Base-by-base conservation (phyloP, 2,329 filamentous ascomycete species). In the Xylogone sp. region DNA sequence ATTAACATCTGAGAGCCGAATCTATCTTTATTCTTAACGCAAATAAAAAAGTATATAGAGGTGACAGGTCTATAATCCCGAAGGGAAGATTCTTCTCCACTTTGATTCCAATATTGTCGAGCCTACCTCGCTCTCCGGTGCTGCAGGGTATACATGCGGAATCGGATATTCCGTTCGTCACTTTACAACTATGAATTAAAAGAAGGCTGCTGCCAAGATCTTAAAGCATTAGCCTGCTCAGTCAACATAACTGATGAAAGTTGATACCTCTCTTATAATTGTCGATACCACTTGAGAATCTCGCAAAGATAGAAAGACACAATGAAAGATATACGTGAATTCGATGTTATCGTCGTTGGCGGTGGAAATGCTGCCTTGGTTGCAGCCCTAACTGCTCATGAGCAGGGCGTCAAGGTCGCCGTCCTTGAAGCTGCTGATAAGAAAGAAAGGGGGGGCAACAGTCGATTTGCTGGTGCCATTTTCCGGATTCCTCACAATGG, bases 301-400 rank as follows among this genome's bases (percentile, higher is more conserved):
- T 13, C 27, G 39, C 24, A 9, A 49, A 50, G 42, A 50, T 43
- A 12, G 60, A 54, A 39, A 65, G 63, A 49, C 57, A 46, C 39
- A 56, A 55, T 16, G 54, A 53, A 34, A 47, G 53, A 45, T 50
- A 64, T 46, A 4, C 34, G 34, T 39, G 34, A 39, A 7, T 39
- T 39, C 13, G 70, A 74, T 53, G 65, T 75, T 5, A 57, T 87
- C 8, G 74, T 87, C 9, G 69, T 83, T 31, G 83, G 84, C 22
- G 74, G 76, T 50, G 83, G 51, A 34, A 65, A 62, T 39, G 46
- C 46, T 13, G 46, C 22, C n/a, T 20, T 48, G 18, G 18, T 27
- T 3, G 46, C 46, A 9, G 46, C 46, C 19, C 24, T 48, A 5
- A 39, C 46, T 27, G 46, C 46, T 20, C 12, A 20, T 4, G 22